These are phyloP conservation scores for Trichoderma citrinoviride DNA, from an alignment of 2,329 filamentous ascomycete species.

Conservation along the genomic window DNA sequence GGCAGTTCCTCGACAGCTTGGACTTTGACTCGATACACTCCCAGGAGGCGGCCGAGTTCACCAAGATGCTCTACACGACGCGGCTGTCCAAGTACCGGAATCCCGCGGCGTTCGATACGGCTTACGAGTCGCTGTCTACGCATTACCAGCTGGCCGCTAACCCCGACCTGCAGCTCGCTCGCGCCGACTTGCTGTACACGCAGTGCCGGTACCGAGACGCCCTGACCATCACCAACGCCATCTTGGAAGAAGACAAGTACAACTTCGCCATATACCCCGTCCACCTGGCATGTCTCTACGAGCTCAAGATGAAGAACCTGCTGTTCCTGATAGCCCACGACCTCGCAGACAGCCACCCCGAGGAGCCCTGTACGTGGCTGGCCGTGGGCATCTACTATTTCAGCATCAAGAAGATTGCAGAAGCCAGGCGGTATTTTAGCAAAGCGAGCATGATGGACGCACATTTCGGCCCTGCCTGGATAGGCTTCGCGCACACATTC, in stretches of 20 bases:
- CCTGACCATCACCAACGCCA: constrained; percentile 75
- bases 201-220: constrained; percentile 92
- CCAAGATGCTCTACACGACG: constrained; percentile 94
- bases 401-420: constrained; percentile 81
- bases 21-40: constrained; percentile 81
- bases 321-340: constrained; percentile 92
- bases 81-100: constrained; percentile 93
- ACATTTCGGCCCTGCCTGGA: constrained; percentile 97
- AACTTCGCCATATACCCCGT: constrained; percentile 87
- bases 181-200: constrained; percentile 88
- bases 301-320: constrained; percentile 80
- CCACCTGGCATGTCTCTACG: constrained; percentile 86
- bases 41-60: constrained; percentile 85
- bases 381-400: constrained; percentile 96
- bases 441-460: constrained; percentile 98
- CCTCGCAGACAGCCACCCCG: constrained; percentile 84
- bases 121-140: constrained; percentile 86
- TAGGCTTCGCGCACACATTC: constrained; percentile 97
- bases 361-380: constrained; percentile 89
- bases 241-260: constrained; percentile 81
- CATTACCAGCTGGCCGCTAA: constrained; percentile 88
- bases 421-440: constrained; percentile 92
- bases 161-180: constrained; percentile 83
- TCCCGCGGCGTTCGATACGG: constrained; percentile 74
- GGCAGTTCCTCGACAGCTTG: constrained; percentile 81